Evolutionary conservation across 164 flowering plant genomes (phyloP).

Genomic region (Tinospora cordifolia): DNA sequence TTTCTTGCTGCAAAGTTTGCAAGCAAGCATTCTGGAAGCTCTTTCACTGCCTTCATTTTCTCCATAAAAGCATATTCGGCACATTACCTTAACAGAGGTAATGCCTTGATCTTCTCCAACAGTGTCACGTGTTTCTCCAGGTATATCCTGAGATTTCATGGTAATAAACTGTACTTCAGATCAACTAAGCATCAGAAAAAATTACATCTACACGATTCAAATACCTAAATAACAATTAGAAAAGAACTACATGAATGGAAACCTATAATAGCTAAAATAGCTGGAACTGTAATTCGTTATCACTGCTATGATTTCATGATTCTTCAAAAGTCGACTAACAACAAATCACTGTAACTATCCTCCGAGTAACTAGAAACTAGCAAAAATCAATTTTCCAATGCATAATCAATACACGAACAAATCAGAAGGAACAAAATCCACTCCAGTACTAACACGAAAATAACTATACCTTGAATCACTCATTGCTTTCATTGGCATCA

Average conservation of each 20-base stretch:
- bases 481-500: too few species aligned
- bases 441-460: neutral
- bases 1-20: conserved; percentile 83
- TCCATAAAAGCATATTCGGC: conserved; percentile 76
- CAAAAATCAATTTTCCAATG: neutral
- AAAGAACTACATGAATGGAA: neutral
- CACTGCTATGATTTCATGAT: neutral
- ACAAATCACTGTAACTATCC: neutral
- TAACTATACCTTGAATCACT: neutral
- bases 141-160: conserved; percentile 17
- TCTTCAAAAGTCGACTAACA: neutral
- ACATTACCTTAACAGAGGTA: conserved; percentile 58
- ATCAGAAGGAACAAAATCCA: neutral
- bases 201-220: neutral
- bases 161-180: neutral
- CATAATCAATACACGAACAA: neutral
- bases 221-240: neutral
- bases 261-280: neutral
- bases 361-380: neutral
- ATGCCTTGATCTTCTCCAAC: conserved; percentile 30
- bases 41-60: conserved; percentile 83
- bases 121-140: conserved; percentile 16
- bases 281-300: neutral
- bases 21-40: conserved; percentile 81
- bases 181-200: neutral